A percentile compares a stretch with the other conserved stretches of the same genome.
Conservation (phyloP, 306 rosid genomes). For the Carpinus fangiana region DNA sequence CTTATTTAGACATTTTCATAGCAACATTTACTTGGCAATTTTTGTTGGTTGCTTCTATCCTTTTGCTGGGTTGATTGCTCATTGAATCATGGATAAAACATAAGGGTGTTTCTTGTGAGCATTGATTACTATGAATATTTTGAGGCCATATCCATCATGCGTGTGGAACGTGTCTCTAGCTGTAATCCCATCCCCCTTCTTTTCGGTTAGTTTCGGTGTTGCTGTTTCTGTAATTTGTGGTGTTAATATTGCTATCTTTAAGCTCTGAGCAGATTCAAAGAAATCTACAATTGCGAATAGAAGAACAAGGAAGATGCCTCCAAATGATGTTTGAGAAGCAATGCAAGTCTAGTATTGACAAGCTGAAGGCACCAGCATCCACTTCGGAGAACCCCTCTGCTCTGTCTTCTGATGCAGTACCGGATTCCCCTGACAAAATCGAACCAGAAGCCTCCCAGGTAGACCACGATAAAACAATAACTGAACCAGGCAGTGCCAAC, state of each 20-base stretch:
- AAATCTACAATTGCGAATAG: slow-evolving; percentile 91
- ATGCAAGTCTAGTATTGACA: slow-evolving; percentile 44
- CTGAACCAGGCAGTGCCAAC: slow-evolving; percentile 39
- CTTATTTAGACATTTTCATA: neutral
- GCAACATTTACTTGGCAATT: slow-evolving; percentile 1
- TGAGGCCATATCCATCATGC: no score
- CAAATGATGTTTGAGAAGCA: slow-evolving; percentile 98
- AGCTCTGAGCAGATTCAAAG: slow-evolving; percentile 67
- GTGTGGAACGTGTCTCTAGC: no score
- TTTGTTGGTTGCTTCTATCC: neutral
- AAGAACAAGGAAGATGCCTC: slow-evolving; percentile 94
- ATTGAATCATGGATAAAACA: neutral
- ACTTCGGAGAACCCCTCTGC: slow-evolving; percentile 46
- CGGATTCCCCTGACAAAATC: slow-evolving; percentile 48
- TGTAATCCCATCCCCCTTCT: no score
- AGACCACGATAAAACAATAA: slow-evolving; percentile 32
- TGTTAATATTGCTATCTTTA: slow-evolving; percentile 5
- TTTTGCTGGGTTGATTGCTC: neutral
- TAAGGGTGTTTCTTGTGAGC: neutral
- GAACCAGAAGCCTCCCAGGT: slow-evolving; percentile 52
- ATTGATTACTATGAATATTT: neutral
- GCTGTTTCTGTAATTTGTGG: neutral
- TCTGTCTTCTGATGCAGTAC: slow-evolving; percentile 41
- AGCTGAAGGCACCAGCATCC: slow-evolving; percentile 35
- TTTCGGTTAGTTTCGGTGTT: neutral